phyloP scores from a whole-genome alignment of 2,329 filamentous ascomycete species.

The Pseudogymnoascus sp. region DNA sequence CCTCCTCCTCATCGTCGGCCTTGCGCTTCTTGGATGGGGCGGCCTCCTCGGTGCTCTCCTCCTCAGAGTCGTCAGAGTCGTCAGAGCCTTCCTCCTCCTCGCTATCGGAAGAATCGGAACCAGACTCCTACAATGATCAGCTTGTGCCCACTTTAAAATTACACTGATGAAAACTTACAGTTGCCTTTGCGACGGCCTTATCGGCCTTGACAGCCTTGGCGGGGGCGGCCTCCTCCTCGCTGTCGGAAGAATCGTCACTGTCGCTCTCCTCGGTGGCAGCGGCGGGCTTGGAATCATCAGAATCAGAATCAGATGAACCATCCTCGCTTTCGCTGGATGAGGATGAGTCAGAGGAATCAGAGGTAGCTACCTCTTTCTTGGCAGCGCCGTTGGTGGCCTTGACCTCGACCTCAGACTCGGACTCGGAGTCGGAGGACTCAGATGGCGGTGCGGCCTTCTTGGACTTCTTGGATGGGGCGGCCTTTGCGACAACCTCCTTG shows the following conservation, averaged over 20 bases:
- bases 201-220: conserved; percentile 19
- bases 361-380: conserved; percentile 31
- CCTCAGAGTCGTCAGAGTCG: conserved; percentile 19
- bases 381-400: conserved; percentile 21
- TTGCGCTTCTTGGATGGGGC: conserved; percentile 52
- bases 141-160: not conserved
- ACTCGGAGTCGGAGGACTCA: conserved; percentile 35
- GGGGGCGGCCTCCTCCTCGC: conserved; percentile 23
- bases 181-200: conserved; percentile 24
- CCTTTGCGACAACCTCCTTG: conserved; percentile 46
- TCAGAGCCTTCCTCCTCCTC: conserved; percentile 8
- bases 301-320: conserved; percentile 19
- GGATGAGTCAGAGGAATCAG: conserved; percentile 30
- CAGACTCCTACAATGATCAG: conserved; percentile 20
- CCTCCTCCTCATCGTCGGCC: conserved; percentile 40
- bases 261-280: conserved; percentile 23
- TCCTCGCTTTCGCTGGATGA: conserved; percentile 11
- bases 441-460: conserved; percentile 42
- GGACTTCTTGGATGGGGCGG: conserved; percentile 36
- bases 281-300: conserved; percentile 22
- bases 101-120: conserved; percentile 15
- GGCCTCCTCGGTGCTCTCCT: conserved; percentile 29
- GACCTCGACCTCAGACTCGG: conserved; percentile 29
- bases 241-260: conserved; percentile 27
- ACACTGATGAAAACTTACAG: conserved; percentile 21